Conservation (phyloP, 306 rosid species). For the Rosa rugosa region DNA sequence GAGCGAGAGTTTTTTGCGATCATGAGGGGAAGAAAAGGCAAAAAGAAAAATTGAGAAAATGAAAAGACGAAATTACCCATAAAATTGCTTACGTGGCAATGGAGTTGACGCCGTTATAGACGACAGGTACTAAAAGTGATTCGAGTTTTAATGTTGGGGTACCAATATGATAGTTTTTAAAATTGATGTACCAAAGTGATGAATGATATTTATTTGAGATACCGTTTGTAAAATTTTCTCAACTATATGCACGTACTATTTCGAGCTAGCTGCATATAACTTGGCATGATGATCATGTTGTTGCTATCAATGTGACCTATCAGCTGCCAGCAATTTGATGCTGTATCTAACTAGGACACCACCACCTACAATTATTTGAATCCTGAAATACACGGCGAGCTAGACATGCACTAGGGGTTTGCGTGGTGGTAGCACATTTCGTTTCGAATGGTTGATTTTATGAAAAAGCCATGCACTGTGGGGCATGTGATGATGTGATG, state of each 20-base stretch:
- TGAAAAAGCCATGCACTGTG: conserved; percentile 4
- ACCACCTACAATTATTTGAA: neutral
- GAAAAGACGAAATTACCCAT: too few relatives aligned
- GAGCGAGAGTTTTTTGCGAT: too few relatives aligned
- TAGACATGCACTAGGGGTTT: neutral
- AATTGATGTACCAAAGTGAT: too few relatives aligned
- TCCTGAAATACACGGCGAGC: neutral
- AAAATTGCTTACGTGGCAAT: too few relatives aligned
- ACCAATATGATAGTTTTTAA: too few relatives aligned
- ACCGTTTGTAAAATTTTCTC: too few relatives aligned
- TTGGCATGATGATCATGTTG: neutral
- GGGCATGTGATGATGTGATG: neutral
- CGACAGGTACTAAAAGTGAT: too few relatives aligned
- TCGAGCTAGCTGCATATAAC: neutral
- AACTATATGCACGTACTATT: neutral
- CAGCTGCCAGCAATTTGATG: neutral
- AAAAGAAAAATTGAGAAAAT: too few relatives aligned
- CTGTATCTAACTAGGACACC: neutral
- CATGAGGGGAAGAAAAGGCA: too few relatives aligned
- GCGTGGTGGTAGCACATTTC: neutral
- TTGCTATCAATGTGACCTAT: neutral
- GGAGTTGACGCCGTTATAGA: too few relatives aligned
- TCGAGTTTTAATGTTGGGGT: too few relatives aligned
- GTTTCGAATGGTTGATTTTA: neutral
- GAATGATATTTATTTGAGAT: too few relatives aligned